Evolutionary conservation across 2,329 filamentous ascomycete species (phyloP).

Genomic region (Alternaria solani): DNA sequence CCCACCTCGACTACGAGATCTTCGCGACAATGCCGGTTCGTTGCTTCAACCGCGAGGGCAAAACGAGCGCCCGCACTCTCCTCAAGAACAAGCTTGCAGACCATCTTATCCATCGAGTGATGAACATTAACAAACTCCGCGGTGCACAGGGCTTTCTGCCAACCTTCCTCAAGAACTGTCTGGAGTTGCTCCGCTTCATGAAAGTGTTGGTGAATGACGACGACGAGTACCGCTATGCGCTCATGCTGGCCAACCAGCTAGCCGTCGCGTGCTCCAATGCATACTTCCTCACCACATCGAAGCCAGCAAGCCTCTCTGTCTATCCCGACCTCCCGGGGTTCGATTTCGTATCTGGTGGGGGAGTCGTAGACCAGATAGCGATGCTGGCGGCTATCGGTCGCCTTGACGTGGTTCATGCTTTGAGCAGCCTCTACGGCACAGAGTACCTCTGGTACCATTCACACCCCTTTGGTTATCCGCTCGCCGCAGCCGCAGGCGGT

Average conservation of each 20-base stretch:
- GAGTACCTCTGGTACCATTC: neutral
- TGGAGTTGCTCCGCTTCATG: neutral
- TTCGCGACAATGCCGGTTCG: neutral
- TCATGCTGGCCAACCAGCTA: neutral
- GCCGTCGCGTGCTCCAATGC: neutral
- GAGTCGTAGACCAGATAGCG: neutral
- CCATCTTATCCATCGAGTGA: neutral
- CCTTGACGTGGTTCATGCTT: neutral
- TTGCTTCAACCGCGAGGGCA: neutral
- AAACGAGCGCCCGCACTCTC: neutral
- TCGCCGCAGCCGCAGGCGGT: neutral
- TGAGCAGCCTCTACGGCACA: neutral
- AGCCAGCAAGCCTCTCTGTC: neutral
- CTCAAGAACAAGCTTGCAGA: neutral
- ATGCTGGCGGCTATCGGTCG: neutral
- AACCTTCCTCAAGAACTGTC: neutral
- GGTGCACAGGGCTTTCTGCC: neutral
- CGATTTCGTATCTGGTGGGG: neutral
- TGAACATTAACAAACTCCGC: neutral
- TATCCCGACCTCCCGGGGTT: neutral
- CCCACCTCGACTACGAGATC: neutral
- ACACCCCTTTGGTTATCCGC: neutral
- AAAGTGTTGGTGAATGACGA: neutral
- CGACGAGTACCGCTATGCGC: neutral
- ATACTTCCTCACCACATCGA: neutral